phyloP scores from a whole-genome alignment of 1,284 basidiomycete species.

The Volvariella volvacea region DNA sequence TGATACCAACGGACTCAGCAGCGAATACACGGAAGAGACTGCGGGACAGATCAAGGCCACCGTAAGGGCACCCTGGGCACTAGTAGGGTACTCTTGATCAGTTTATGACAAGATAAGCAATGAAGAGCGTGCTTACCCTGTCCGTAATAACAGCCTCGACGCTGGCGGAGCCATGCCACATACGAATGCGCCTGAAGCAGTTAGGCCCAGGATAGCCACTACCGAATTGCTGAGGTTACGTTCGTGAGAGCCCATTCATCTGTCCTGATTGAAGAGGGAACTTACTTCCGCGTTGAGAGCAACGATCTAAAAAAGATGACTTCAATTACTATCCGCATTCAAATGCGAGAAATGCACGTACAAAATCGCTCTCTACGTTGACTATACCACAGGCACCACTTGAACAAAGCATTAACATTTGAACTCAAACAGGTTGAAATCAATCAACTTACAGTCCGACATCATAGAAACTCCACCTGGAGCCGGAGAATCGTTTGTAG shows the following conservation, averaged over 20 bases:
- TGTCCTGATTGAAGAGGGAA: background rate
- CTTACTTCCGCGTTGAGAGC: slow-evolving; percentile 29
- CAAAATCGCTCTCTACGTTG: slow-evolving; percentile 43
- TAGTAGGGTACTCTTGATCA: slow-evolving; percentile 8
- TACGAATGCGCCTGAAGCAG: slow-evolving; percentile 62
- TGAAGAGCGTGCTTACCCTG: slow-evolving; percentile 26
- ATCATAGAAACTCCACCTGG: slow-evolving; percentile 47
- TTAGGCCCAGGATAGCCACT: slow-evolving; percentile 50
- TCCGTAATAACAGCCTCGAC: slow-evolving; percentile 23
- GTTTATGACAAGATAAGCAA: background rate
- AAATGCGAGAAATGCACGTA: slow-evolving; percentile 26
- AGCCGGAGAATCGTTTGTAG: slow-evolving; percentile 25
- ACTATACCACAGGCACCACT: slow-evolving; percentile 51
- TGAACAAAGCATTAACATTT: slow-evolving; percentile 6
- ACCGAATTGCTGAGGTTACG: slow-evolving; percentile 33
- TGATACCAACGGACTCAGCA: slow-evolving; percentile 37
- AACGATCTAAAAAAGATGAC: slow-evolving; percentile 31
- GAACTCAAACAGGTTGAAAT: slow-evolving; percentile 4
- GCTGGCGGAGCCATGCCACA: slow-evolving; percentile 58
- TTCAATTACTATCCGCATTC: slow-evolving; percentile 3
- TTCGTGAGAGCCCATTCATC: background rate
- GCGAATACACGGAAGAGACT: slow-evolving; percentile 69
- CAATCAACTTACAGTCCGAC: slow-evolving; percentile 42
- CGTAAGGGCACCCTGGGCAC: slow-evolving; percentile 67
- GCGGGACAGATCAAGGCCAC: slow-evolving; percentile 73